These are phyloP conservation scores for Filosporella fistucella DNA, from an alignment of 495 filamentous ascomycete genomes.

Conservation along the genomic window DNA sequence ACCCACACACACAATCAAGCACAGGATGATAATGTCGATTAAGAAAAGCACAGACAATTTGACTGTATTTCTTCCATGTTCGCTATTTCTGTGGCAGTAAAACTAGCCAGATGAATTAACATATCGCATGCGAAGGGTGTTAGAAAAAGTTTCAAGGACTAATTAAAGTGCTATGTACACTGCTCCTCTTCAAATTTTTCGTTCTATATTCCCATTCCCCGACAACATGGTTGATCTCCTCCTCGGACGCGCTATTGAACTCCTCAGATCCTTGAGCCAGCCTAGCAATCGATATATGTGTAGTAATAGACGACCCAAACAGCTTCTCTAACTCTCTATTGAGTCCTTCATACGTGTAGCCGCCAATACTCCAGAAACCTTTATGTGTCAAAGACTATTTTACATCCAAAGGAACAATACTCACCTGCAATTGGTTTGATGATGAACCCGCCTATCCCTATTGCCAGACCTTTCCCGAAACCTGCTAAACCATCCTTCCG, in stretches of 20 bases:
- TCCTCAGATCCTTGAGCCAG: conserved; percentile 70
- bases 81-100: no score
- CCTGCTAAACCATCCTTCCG: conserved; percentile 64
- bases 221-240: no score
- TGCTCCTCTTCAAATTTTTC: no score
- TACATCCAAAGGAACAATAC: conserved; percentile 7
- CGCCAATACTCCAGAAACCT: conserved; percentile 60
- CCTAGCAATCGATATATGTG: conserved; percentile 68
- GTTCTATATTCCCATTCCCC: no score
- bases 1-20: no score
- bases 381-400: background rate
- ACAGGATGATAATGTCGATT: no score
- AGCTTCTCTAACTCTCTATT: conserved; percentile 65
- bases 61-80: no score
- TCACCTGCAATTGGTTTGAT: conserved; percentile 67
- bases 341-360: conserved; percentile 70
- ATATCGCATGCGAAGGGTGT: no score
- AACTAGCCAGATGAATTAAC: no score
- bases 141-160: no score
- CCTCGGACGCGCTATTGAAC: conserved; percentile 34
- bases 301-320: conserved; percentile 57
- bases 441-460: conserved; percentile 68
- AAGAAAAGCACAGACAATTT: no score
- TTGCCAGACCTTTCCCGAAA: conserved; percentile 69
- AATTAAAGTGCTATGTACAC: no score